These are phyloP conservation scores for Closterium sp. DNA, from an alignment of 139 green algal genomes.

Conservation along the genomic window DNA sequence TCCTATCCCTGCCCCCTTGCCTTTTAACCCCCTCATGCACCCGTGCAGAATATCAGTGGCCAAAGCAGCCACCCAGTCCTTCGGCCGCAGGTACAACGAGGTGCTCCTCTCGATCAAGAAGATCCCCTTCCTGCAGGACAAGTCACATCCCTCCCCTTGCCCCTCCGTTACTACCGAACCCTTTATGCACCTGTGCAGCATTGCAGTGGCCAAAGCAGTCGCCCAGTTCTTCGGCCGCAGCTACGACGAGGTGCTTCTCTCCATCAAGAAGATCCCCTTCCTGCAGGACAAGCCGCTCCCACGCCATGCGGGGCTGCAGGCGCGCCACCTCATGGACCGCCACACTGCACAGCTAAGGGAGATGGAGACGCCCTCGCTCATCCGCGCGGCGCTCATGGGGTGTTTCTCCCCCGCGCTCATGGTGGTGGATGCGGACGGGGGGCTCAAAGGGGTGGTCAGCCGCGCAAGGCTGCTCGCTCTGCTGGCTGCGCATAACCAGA, in stretches of 20 bases:
- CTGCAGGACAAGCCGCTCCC: too few relatives aligned
- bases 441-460: neutral
- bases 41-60: neutral
- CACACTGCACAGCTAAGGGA: neutral
- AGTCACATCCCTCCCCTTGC: too few relatives aligned
- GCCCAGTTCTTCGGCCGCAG: too few relatives aligned
- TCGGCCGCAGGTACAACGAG: neutral
- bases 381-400: neutral
- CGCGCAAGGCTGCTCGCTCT: neutral
- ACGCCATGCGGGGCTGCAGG: neutral
- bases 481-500: neutral
- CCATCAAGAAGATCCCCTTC: too few relatives aligned
- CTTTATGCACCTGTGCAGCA: neutral
- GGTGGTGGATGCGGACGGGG: neutral
- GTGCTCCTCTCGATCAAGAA: neutral
- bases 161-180: too few relatives aligned
- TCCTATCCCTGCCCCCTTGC: neutral
- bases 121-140: neutral
- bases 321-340: slow-evolving; percentile 5
- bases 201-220: too few relatives aligned
- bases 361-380: neutral
- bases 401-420: neutral
- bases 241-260: too few relatives aligned
- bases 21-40: neutral
- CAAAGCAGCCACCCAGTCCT: neutral